These are phyloP conservation scores for Curvularia eragrostidis DNA, from an alignment of 2,329 filamentous ascomycete species.

Conservation along the genomic window DNA sequence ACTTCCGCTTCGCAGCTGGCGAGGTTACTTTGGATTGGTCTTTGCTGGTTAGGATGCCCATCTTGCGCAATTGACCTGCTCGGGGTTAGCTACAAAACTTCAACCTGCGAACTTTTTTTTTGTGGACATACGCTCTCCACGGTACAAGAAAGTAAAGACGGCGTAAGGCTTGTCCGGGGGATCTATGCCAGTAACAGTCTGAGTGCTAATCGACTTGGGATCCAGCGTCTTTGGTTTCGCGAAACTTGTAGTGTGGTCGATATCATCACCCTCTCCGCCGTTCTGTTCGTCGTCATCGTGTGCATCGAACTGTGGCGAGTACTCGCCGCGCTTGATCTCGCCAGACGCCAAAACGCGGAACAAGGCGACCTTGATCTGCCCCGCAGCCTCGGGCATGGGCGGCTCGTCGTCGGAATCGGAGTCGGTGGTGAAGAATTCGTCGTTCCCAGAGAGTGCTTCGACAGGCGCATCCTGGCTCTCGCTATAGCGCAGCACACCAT, in stretches of 20 bases:
- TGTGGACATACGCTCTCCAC: slow-evolving; percentile 80
- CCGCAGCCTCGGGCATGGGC: slow-evolving; percentile 85
- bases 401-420: slow-evolving; percentile 81
- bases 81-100: slow-evolving; percentile 18
- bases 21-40: slow-evolving; percentile 66
- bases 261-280: slow-evolving; percentile 72
- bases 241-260: slow-evolving; percentile 97
- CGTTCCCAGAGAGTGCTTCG: slow-evolving; percentile 75
- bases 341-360: slow-evolving; percentile 94
- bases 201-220: slow-evolving; percentile 96
- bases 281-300: slow-evolving; percentile 88
- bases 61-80: slow-evolving; percentile 90
- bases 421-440: slow-evolving; percentile 67
- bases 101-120: neutral
- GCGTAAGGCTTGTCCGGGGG: slow-evolving; percentile 96
- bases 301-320: slow-evolving; percentile 95
- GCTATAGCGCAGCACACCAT: slow-evolving; percentile 79
- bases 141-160: slow-evolving; percentile 96
- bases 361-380: slow-evolving; percentile 97
- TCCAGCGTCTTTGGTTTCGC: slow-evolving; percentile 95
- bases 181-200: slow-evolving; percentile 98
- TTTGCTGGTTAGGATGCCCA: slow-evolving; percentile 79
- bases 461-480: slow-evolving; percentile 76
- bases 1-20: slow-evolving; percentile 75
- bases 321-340: slow-evolving; percentile 97